These are phyloP conservation scores for Sporothrix pallida DNA, from an alignment of 2,329 filamentous ascomycete species.

Conservation along the genomic window DNA sequence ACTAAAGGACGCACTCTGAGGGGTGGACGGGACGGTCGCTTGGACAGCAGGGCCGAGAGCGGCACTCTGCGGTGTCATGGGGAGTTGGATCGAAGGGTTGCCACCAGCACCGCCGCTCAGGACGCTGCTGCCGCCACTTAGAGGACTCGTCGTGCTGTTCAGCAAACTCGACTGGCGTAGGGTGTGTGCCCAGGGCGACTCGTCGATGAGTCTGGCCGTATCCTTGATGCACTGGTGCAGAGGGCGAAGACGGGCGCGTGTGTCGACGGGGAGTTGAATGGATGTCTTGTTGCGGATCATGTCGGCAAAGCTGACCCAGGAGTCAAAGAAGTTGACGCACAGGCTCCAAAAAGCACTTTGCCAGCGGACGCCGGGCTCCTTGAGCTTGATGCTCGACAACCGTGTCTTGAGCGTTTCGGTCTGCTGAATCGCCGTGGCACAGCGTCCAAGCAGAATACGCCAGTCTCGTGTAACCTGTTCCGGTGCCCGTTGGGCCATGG, in stretches of 20 bases:
- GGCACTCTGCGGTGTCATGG: conserved; percentile 87
- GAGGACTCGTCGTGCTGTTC: conserved; percentile 45
- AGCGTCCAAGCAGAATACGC: conserved; percentile 73
- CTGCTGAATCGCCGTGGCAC: conserved; percentile 71
- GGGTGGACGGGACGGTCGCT: conserved; percentile 80
- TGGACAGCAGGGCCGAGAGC: conserved; percentile 89
- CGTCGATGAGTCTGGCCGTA: conserved; percentile 71
- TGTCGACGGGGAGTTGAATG: conserved; percentile 66
- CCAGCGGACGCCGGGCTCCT: conserved; percentile 76
- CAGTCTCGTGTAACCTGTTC: conserved; percentile 69
- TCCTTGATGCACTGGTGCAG: conserved; percentile 85
- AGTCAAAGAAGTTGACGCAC: conserved; percentile 74
- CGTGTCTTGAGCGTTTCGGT: conserved; percentile 74
- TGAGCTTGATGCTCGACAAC: conserved; percentile 81
- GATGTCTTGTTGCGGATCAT: conserved; percentile 63
- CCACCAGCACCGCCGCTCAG: conserved; percentile 24
- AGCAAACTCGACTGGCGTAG: conserved; percentile 45
- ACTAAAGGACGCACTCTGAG: conserved; percentile 63
- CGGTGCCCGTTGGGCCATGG: conserved; percentile 64
- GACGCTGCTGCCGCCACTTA: conserved; percentile 37
- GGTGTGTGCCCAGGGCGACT: conserved; percentile 61
- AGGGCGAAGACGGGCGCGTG: conserved; percentile 75
- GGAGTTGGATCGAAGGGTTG: conserved; percentile 53
- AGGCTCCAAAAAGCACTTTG: conserved; percentile 69
- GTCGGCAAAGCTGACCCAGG: conserved; percentile 70